phyloP scores from a whole-genome alignment of 495 filamentous ascomycete species.

The Recurvomyces mirabilis region DNA sequence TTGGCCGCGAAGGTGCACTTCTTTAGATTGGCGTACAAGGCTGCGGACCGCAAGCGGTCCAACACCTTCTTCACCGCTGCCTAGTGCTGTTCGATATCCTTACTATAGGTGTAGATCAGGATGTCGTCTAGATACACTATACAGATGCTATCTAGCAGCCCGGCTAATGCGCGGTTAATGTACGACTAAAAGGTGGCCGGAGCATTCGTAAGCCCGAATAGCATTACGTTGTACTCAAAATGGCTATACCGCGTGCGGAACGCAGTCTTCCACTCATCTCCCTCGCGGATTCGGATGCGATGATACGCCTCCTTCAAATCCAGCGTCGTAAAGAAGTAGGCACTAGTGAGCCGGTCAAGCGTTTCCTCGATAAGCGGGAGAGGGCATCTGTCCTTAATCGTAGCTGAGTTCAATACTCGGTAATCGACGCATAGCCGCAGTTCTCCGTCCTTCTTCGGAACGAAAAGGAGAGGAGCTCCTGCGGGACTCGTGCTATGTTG shows the following conservation, averaged over 20 bases:
- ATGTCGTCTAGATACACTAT: slow-evolving; percentile 23
- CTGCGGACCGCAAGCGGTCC: not conserved
- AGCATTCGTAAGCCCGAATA: slow-evolving; percentile 21
- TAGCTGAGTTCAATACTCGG: slow-evolving; percentile 17
- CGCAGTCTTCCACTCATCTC: slow-evolving; percentile 24
- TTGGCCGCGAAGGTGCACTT: slow-evolving; percentile 14
- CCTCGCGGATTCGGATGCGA: slow-evolving; percentile 10
- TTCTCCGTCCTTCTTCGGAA: slow-evolving; percentile 18
- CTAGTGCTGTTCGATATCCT: slow-evolving; percentile 12
- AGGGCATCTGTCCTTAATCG: slow-evolving; percentile 18
- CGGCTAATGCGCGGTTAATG: slow-evolving; percentile 16
- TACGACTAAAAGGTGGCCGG: slow-evolving; percentile 20
- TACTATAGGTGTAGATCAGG: slow-evolving; percentile 12
- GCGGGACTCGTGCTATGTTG: slow-evolving; percentile 1
- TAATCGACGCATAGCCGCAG: slow-evolving; percentile 22
- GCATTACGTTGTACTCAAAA: slow-evolving; percentile 22
- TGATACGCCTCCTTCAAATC: slow-evolving; percentile 18
- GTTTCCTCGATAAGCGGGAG: slow-evolving; percentile 20
- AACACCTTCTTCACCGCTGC: slow-evolving; percentile 8
- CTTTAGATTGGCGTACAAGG: slow-evolving; percentile 4
- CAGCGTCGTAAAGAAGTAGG: not conserved
- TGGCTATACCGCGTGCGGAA: slow-evolving; percentile 20
- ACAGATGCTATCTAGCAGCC: slow-evolving; percentile 8
- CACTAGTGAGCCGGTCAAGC: not conserved
- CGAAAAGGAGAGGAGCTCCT: slow-evolving; percentile 20